Conservation (phyloP, 108 stramenopile species). For the Nitzschia sp. region DNA sequence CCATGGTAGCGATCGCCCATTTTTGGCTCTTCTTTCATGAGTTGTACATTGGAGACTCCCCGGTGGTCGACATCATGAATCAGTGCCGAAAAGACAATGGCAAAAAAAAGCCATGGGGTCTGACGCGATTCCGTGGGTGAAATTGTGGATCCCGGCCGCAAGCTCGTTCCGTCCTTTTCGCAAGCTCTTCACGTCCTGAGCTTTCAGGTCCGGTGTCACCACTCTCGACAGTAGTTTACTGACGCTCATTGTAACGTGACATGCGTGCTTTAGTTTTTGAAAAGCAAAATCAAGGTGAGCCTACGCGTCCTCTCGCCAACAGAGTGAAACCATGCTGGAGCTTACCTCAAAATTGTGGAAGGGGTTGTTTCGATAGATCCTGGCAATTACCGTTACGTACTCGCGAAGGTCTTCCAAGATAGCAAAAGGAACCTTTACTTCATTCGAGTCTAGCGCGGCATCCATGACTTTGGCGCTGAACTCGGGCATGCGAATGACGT, state of each 20-base stretch:
- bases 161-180: not conserved
- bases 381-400: constrained; percentile 32
- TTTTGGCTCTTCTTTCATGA: constrained; percentile 5
- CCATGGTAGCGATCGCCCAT: constrained; percentile 1
- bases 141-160: not conserved
- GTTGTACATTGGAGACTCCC: constrained; percentile 6
- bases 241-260: constrained; percentile 24
- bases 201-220: not conserved
- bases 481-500: constrained; percentile 11
- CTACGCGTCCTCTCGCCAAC: no score
- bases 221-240: constrained; percentile 11
- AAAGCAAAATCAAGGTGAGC: not conserved
- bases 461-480: constrained; percentile 3
- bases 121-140: constrained; percentile 20
- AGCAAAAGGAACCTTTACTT: constrained; percentile 1
- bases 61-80: constrained; percentile 30
- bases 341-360: constrained; percentile 53
- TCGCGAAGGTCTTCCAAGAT: not conserved
- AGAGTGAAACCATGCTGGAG: not conserved
- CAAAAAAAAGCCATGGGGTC: constrained; percentile 24
- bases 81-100: constrained; percentile 24
- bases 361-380: constrained; percentile 33
- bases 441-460: not conserved
- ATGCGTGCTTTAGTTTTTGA: constrained; percentile 34
- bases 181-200: not conserved